These are phyloP conservation scores for Begonia peltatifolia DNA, from an alignment of 306 rosid genomes.

Conservation along the genomic window DNA sequence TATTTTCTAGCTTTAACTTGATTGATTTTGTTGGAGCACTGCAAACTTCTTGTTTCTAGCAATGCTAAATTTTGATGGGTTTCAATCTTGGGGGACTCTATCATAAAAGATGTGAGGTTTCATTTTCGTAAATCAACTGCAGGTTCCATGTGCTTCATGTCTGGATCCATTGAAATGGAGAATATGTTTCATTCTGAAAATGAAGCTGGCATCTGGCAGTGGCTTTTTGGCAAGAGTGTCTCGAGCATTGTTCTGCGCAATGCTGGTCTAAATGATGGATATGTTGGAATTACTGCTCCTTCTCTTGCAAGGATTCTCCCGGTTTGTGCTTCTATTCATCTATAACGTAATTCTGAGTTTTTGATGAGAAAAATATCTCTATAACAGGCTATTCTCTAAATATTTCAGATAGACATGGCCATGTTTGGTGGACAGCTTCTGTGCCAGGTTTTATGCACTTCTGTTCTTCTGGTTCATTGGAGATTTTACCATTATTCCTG, in stretches of 20 bases:
- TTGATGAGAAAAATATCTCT: neutral
- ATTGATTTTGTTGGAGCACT: too few species aligned
- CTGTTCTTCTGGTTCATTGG: neutral
- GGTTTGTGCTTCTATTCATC: conserved; percentile 33
- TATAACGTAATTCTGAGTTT: neutral
- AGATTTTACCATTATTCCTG: neutral
- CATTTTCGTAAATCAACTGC: conserved; percentile 7
- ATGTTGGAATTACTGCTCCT: conserved; percentile 92
- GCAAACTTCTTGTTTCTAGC: too few species aligned
- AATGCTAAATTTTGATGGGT: too few species aligned
- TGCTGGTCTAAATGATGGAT: conserved; percentile 72
- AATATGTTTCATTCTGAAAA: conserved; percentile 74
- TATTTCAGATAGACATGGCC: conserved; percentile 85
- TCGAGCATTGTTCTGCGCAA: conserved; percentile 59
- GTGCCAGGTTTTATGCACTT: conserved; percentile 64
- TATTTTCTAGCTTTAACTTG: too few species aligned
- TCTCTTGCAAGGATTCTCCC: conserved; percentile 95
- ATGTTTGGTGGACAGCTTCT: conserved; percentile 79
- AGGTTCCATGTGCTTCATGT: conserved; percentile 99
- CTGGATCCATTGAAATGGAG: conserved; percentile 87
- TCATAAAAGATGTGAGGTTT: too few species aligned
- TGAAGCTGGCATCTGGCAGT: conserved; percentile 90
- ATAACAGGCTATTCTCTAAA: neutral
- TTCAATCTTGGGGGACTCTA: too few species aligned
- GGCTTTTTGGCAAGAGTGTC: conserved; percentile 92